These are phyloP conservation scores for Botryotinia globosa DNA, from an alignment of 2,329 filamentous ascomycete species.

Conservation along the genomic window DNA sequence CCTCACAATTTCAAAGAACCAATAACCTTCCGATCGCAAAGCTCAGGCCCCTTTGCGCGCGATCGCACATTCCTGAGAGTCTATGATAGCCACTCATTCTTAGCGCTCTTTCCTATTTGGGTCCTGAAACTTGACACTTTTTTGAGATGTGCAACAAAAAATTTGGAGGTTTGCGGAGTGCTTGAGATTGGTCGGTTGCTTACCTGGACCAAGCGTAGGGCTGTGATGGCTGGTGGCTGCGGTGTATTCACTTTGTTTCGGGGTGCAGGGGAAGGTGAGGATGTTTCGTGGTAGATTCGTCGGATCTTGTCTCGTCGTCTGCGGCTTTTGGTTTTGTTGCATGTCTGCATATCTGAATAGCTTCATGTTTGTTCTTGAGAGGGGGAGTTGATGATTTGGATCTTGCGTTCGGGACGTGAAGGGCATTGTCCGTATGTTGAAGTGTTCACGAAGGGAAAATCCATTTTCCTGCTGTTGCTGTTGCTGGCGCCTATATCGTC, in stretches of 20 bases:
- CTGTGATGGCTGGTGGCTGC: neutral
- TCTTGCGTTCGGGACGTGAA: neutral
- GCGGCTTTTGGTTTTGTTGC: neutral
- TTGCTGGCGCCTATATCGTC: neutral
- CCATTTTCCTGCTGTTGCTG: neutral
- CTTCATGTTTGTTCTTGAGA: neutral
- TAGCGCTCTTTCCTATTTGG: neutral
- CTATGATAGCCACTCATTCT: neutral
- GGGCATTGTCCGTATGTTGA: neutral
- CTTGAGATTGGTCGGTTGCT: neutral
- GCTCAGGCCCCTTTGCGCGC: neutral
- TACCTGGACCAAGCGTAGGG: neutral
- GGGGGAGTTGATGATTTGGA: neutral
- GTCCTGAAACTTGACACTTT: neutral
- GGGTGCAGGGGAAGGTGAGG: too few relatives aligned
- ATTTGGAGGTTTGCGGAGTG: neutral
- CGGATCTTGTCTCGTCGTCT: neutral
- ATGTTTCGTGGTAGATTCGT: neutral
- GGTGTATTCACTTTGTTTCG: neutral
- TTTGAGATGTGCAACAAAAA: neutral
- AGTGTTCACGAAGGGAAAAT: neutral
- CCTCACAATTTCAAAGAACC: neutral
- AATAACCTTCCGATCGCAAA: neutral
- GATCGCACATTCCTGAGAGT: neutral
- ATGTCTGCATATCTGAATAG: neutral